Base-by-base conservation (phyloP, 257 asterid species). In the Perilla frutescens region DNA sequence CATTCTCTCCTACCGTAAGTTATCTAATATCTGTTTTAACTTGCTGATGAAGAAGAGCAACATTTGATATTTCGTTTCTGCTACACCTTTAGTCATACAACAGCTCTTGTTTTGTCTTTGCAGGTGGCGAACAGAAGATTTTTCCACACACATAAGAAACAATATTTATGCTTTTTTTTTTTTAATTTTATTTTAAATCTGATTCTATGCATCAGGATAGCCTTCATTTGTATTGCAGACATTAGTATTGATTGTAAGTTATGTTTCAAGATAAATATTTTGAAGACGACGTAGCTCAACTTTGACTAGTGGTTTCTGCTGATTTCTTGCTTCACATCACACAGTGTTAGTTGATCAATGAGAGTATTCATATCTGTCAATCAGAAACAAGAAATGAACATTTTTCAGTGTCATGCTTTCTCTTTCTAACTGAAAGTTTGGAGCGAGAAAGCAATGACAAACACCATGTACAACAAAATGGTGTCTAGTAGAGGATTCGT, bases 1-100 rank as follows among this genome's bases (percentile, higher is more conserved):
- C 1, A 37, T 78, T 47, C 76, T 78, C 72, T 73, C 79, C 6
- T 73, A 58, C 37, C 1, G 75, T 78, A 66, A 78, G 81, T 63
- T 37, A 3, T 2, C 53, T 48, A 59, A 44, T 44, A 8, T 49
- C 44, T 56, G 8, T 3, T 2, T 5, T 15, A 14, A 6, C 48
- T 43, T 20, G 37, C 4, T 34, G 37, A 4, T 2, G 37, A 34
- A 34, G 37, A 2, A 34, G 37, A 34, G 37, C 37, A 34, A 34
- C 37, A 9, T 14, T 61, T 61, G 13, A 40, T 3, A 3, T 41
- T 62, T 11, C 39, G 15, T 39, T 31, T 31, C 62, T 56, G 61
- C 54, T 48, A 1, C 20, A 51, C 26, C 29, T 48, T 48, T 48
- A 11, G 3, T 48, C 15, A 12, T 54, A 14, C 36, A 54, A 26